These are phyloP conservation scores for Neurospora africana DNA, from an alignment of 495 filamentous ascomycete species.

Conservation along the genomic window DNA sequence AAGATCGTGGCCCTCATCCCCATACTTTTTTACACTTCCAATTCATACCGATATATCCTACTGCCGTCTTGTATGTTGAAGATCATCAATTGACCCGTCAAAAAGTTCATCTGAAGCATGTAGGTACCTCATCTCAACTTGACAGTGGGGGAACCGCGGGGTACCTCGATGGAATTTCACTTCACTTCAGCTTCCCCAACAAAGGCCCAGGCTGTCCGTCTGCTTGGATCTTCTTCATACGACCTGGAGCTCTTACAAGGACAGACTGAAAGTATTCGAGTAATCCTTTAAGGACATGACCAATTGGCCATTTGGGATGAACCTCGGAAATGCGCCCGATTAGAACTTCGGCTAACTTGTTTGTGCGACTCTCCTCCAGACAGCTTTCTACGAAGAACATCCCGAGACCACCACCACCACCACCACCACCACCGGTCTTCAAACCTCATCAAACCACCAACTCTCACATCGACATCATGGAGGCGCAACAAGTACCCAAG, in stretches of 20 bases:
- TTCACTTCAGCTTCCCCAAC: not conserved
- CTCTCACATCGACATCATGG: constrained; percentile 19
- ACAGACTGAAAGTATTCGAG: not conserved
- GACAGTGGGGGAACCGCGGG: not conserved
- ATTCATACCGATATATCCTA: not conserved
- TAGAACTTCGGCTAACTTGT: not conserved
- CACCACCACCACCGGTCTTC: not conserved
- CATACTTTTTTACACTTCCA: not conserved
- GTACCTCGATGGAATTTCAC: not conserved
- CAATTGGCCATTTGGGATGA: not conserved
- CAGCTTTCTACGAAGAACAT: not conserved
- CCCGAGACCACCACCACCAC: not conserved
- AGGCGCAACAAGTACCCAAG: constrained; percentile 38
- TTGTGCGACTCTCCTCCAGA: not conserved
- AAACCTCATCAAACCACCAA: not conserved
- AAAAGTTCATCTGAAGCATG: not conserved
- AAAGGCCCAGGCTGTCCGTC: not conserved
- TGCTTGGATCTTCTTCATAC: not conserved
- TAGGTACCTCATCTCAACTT: not conserved
- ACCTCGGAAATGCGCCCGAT: not conserved
- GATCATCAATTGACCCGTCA: not conserved
- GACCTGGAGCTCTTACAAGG: not conserved
- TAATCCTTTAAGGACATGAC: not conserved
- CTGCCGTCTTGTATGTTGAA: not conserved
- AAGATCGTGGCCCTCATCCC: not conserved